Base-by-base conservation (phyloP, 345 rosid species). In the Leavenworthia alabamica region DNA sequence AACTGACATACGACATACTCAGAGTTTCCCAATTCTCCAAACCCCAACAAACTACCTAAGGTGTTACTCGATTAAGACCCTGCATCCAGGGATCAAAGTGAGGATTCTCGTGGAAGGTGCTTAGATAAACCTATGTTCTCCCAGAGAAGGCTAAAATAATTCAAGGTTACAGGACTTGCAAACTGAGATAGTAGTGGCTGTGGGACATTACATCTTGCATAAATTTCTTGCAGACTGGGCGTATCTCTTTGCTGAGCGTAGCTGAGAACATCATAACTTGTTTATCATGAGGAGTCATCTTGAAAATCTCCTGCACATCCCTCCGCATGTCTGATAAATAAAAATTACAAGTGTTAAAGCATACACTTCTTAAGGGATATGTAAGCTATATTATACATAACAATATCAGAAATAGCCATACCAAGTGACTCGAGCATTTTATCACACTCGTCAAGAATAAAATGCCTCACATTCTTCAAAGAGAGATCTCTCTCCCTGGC, bases 381-480 rank as follows among this genome's bases (percentile, higher is more conserved):
- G 26, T n/a, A 19, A 5, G 15, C 40, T 14, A 54, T 39, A 12
- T 37, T 1, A 15, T 16, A 44, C 2, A 47, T n/a, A 48, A 47
- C 12, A 7, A 9, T 3, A 15, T 8, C 5, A 20, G 11, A 17
- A 2, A 1, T 74, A 9, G 0, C 1, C 39, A 42, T 78, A 93
- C 99, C 95, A 55, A 93, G 99, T 53, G 99, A 93, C 72, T 93
- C 95, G 7, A 93, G 99, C 99, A 93, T 93, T 73, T 93, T 93
- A 66, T 93, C 99, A 75, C 99, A 93, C 79, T 93, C 99, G 53
- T 89, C 97, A 55, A 93, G 95, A 66, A 93, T 93, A 69, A 93
- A 93, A 78, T 93, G 99, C 81, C 99, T 87, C 70, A 87, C 99
- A 75, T 93, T 93, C 83, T 93, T 93, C 75, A 93, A 78, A 10